Percentiles rank a stretch among this genome's conserved stretches.
phyloP scores from a whole-genome alignment of 352 stramenopile species.

The Phytophthora cajani region DNA sequence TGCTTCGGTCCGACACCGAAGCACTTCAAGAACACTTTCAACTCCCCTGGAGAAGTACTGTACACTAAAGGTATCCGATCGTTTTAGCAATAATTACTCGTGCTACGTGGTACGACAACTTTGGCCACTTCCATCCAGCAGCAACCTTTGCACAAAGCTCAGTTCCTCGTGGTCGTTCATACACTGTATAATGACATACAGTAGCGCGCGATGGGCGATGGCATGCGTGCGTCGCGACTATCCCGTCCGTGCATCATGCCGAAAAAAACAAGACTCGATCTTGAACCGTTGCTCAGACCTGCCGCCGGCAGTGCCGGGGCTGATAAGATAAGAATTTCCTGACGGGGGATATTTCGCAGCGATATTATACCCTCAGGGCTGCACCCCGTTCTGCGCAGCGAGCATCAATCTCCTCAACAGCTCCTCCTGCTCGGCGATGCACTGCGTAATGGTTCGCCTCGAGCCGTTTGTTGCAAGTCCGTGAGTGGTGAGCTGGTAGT shows the following conservation, averaged over 20 bases:
- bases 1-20: conserved; percentile 5
- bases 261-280: conserved; percentile 15
- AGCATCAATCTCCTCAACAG: conserved; percentile 36
- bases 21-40: neutral
- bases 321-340: neutral
- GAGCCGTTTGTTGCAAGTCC: neutral
- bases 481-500: conserved; percentile 7
- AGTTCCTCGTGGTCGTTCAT: neutral
- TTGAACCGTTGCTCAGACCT: conserved; percentile 2
- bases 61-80: neutral
- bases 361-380: conserved; percentile 6
- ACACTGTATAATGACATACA: no score
- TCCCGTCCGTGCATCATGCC: conserved; percentile 10
- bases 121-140: neutral
- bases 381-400: conserved; percentile 25
- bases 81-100: conserved; percentile 1
- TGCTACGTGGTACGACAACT: neutral
- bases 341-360: neutral
- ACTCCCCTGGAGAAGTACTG: neutral
- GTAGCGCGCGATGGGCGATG: conserved; percentile 2
- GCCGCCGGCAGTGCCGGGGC: no score
- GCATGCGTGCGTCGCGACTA: conserved; percentile 22
- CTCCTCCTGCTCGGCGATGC: conserved; percentile 44
- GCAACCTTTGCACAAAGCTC: neutral
- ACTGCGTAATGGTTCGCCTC: conserved; percentile 31